These are phyloP conservation scores for Fusarium albosuccineum DNA, from an alignment of 2,329 filamentous ascomycete genomes.

Conservation along the genomic window DNA sequence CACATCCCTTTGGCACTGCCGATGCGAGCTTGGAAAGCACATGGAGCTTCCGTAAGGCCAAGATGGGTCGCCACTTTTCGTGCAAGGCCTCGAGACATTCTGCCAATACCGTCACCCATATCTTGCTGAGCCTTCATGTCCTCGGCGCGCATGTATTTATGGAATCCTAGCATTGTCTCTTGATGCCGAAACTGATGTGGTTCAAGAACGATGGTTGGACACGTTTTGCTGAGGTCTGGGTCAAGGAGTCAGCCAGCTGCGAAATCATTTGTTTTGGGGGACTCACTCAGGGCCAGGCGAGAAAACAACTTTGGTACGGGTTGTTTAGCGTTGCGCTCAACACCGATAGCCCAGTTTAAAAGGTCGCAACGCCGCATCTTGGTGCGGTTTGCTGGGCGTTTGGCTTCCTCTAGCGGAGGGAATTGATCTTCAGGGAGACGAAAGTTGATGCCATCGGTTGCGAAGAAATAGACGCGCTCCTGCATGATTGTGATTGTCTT, in stretches of 20 bases:
- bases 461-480: conserved; percentile 67
- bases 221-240: conserved; percentile 66
- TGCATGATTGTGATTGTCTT: conserved; percentile 44
- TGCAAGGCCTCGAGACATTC: conserved; percentile 73
- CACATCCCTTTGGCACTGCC: conserved; percentile 83
- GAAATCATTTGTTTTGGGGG: accelerated
- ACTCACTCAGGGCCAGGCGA: conserved; percentile 66
- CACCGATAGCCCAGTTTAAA: conserved; percentile 66
- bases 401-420: conserved; percentile 44
- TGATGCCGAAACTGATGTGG: conserved; percentile 58
- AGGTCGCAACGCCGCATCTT: conserved; percentile 57
- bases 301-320: conserved; percentile 69
- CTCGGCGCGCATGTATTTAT: conserved; percentile 73
- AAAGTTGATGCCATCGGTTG: conserved; percentile 63
- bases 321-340: conserved; percentile 59
- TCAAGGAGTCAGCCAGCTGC: conserved; percentile 8
- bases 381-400: conserved; percentile 39
- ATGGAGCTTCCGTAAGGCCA: conserved; percentile 67
- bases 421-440: conserved; percentile 24
- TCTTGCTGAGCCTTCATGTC: conserved; percentile 49
- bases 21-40: conserved; percentile 77
- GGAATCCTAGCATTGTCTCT: conserved; percentile 16
- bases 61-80: conserved; percentile 63
- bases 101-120: conserved; percentile 77
- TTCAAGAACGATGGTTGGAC: conserved; percentile 60